Evolutionary conservation across 192 early-diverging fungal genomes (phyloP).

Genomic region (Coemansia sp.): DNA sequence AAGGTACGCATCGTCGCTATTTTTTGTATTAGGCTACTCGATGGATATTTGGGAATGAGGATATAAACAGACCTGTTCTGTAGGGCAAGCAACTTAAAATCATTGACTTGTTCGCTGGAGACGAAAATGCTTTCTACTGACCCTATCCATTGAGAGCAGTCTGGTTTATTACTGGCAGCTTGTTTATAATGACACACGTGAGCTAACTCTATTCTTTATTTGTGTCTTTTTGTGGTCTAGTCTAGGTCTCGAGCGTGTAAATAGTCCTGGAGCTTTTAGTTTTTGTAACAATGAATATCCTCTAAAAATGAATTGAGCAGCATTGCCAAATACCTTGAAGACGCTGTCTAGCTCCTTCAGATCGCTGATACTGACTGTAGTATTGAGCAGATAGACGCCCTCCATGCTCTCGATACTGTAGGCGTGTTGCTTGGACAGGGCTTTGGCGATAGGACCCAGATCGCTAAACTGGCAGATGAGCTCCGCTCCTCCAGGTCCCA

Average conservation of each 20-base stretch:
- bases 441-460: constrained; percentile 50
- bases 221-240: background rate
- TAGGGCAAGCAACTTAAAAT: constrained; percentile 38
- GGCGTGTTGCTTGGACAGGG: constrained; percentile 34
- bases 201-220: background rate
- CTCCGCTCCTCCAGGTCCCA: constrained; percentile 53
- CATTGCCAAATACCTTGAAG: constrained; percentile 57
- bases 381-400: constrained; percentile 55
- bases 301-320: background rate
- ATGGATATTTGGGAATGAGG: constrained; percentile 25
- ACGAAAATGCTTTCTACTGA: constrained; percentile 35
- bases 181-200: background rate
- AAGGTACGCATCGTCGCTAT: constrained; percentile 11
- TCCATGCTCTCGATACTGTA: constrained; percentile 63
- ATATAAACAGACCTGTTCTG: constrained; percentile 54
- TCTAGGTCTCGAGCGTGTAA: background rate
- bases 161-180: background rate
- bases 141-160: background rate
- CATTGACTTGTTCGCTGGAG: constrained; percentile 39
- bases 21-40: background rate
- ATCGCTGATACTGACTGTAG: constrained; percentile 44
- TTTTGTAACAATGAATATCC: background rate
- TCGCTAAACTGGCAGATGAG: constrained; percentile 57
- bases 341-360: constrained; percentile 68
- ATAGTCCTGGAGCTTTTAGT: background rate